Conservation (phyloP, 2,329 filamentous ascomycete species). For the Penicillium fuscoglaucum region DNA sequence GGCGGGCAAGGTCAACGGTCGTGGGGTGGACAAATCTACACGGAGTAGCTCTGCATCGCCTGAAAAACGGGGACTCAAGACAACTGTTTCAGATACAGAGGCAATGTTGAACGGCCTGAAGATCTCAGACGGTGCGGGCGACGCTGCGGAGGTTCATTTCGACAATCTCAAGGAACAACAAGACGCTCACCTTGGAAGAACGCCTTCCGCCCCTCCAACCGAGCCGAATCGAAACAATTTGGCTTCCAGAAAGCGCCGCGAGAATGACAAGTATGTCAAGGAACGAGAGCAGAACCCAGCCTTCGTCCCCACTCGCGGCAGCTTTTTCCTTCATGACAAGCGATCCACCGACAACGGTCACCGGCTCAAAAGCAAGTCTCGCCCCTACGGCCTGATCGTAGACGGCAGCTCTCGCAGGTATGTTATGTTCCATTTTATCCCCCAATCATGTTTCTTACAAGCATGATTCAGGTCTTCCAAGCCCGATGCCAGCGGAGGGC, state of each 20-base stretch:
- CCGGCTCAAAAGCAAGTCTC: conserved; percentile 61
- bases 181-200: conserved; percentile 33
- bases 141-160: conserved; percentile 51
- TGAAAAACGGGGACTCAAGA: conserved; percentile 35
- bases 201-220: conserved; percentile 42
- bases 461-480: conserved; percentile 42
- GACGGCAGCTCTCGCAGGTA: conserved; percentile 49
- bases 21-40: conserved; percentile 32
- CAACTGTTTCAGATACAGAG: conserved; percentile 57
- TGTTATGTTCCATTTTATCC: not conserved
- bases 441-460: conserved; percentile 20
- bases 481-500: conserved; percentile 63
- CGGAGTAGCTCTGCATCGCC: conserved; percentile 37
- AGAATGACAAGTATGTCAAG: conserved; percentile 88
- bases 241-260: conserved; percentile 72
- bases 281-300: conserved; percentile 85
- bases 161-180: conserved; percentile 45
- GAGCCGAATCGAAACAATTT: conserved; percentile 55
- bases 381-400: conserved; percentile 53
- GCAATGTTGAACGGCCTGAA: conserved; percentile 62
- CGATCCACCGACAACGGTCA: conserved; percentile 79
- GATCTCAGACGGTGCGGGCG: conserved; percentile 42
- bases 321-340: conserved; percentile 97
- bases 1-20: conserved; percentile 28
- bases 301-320: conserved; percentile 89